Base-by-base conservation (phyloP, 2,329 filamentous ascomycete genomes). In the Xylariaceae sp. region DNA sequence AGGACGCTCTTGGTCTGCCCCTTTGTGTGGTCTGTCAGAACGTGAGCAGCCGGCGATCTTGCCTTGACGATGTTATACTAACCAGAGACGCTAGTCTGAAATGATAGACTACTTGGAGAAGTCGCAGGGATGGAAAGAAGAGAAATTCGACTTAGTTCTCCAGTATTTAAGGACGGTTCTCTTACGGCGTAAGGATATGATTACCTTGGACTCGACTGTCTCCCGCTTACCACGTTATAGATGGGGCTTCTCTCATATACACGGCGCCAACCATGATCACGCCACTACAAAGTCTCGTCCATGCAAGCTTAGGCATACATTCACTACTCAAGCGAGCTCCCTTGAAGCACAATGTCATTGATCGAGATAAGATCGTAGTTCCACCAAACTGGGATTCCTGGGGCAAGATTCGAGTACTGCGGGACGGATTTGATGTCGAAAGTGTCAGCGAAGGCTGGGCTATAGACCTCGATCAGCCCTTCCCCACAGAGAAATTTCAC, bases 341-440 rank as follows among this genome's bases (percentile, higher is more conserved):
- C 20, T 80, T 95, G 20, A 94, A 91, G 73, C 89, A 92, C 70
- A 96, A 96, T 65, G 89, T 95, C 56, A 94, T 95, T 61, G 94
- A 94, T 74, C 83, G 93, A 55, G 92, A 96, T 72, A 95, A 95
- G 78, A 92, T 99, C 49, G 81, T 97, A 4, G 89, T 99, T 0
- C 93, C 93, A 1, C 89, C 92, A 13, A 97, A 97, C 71, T 99
- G 94, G 94, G 94, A 99, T 72, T 97, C 92, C 0, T 97, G 92
- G 90, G 92, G 92, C 55, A 99, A 97, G 74, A 97, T 99, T 55
- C 83, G 93, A 35, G 91, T 97, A 37, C 78, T 97, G 23, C 85
- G 91, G 48, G 94, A 96, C 68, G 90, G 87, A 0, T 97, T 97
- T 65, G 91, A 97, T 62, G 90, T 95, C 18, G 94, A 99, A 75